Conservation (phyloP, 106 monocot genomes). For the Iris macrosiphon region DNA sequence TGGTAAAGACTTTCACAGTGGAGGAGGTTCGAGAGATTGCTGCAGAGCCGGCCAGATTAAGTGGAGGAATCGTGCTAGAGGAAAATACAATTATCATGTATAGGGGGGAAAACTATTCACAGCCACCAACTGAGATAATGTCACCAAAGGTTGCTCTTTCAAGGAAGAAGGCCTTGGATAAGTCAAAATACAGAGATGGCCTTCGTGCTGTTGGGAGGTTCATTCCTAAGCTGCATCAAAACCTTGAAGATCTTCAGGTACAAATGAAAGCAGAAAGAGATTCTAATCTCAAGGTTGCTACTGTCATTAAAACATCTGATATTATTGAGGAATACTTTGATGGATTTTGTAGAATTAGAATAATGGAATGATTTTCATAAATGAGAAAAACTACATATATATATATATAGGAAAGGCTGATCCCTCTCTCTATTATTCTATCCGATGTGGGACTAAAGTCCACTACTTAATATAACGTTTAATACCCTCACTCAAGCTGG, state of each 20-base stretch:
- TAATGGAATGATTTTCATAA: too few species aligned
- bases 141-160: constrained; percentile 76
- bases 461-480: too few species aligned
- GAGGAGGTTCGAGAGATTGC: constrained; percentile 79
- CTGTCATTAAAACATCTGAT: too few species aligned
- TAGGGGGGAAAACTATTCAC: constrained; percentile 89
- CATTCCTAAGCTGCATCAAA: constrained; percentile 70
- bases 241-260: constrained; percentile 46
- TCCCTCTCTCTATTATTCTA: too few species aligned
- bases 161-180: constrained; percentile 86
- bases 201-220: constrained; percentile 48
- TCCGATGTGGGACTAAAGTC: too few species aligned
- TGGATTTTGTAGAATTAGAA: too few species aligned
- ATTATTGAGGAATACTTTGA: too few species aligned
- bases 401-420: too few species aligned
- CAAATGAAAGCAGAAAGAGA: constrained; percentile 30
- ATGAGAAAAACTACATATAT: too few species aligned
- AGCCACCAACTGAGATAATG: constrained; percentile 91
- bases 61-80: constrained; percentile 85
- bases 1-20: constrained; percentile 82
- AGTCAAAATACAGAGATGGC: constrained; percentile 74
- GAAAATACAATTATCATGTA: constrained; percentile 85
- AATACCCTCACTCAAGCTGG: too few species aligned
- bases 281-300: constrained; percentile 5
- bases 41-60: constrained; percentile 67